phyloP scores from a whole-genome alignment of 768 basidiomycete species.

The Xerocomellus intermedius region DNA sequence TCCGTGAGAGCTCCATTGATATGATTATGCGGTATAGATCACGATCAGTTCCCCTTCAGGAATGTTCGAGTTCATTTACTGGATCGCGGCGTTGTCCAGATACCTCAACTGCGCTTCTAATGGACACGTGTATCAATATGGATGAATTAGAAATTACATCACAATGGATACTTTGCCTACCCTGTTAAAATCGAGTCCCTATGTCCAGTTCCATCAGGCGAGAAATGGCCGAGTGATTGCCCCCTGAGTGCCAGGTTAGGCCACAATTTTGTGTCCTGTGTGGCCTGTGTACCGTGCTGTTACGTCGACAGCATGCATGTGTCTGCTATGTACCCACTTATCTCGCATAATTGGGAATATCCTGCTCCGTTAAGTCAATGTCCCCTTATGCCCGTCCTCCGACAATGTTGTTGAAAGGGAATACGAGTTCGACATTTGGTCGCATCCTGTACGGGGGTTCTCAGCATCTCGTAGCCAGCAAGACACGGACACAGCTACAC shows the following conservation, averaged over 20 bases:
- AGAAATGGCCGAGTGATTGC: slow-evolving; percentile 11
- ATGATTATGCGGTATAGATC: slow-evolving; percentile 25
- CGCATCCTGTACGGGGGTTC: slow-evolving; percentile 5
- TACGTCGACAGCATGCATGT: slow-evolving; percentile 30
- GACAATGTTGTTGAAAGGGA: slow-evolving; percentile 7
- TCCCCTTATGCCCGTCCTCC: slow-evolving; percentile 1
- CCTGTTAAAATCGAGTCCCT: slow-evolving; percentile 14
- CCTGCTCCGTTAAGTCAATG: slow-evolving; percentile 16
- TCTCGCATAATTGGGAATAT: slow-evolving; percentile 20
- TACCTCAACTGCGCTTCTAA: slow-evolving; percentile 13
- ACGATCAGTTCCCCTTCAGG: slow-evolving; percentile 20
- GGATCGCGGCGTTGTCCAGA: slow-evolving; percentile 23
- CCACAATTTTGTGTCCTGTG: slow-evolving; percentile 3
- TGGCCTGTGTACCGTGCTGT: slow-evolving; percentile 11
- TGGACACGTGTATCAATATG: slow-evolving; percentile 28
- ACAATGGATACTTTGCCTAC: slow-evolving; percentile 2
- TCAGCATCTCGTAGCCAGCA: slow-evolving; percentile 18
- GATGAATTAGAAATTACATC: slow-evolving; percentile 5
- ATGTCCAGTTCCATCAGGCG: slow-evolving; percentile 15
- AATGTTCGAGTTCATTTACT: slow-evolving; percentile 16
- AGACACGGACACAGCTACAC: background rate
- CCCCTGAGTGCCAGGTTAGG: slow-evolving; percentile 20
- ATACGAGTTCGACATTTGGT: slow-evolving; percentile 4
- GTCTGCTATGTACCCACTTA: slow-evolving; percentile 6
- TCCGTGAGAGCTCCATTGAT: slow-evolving; percentile 27